phyloP scores from a whole-genome alignment of 2,329 filamentous ascomycete genomes.

The Falciphora oryzae region DNA sequence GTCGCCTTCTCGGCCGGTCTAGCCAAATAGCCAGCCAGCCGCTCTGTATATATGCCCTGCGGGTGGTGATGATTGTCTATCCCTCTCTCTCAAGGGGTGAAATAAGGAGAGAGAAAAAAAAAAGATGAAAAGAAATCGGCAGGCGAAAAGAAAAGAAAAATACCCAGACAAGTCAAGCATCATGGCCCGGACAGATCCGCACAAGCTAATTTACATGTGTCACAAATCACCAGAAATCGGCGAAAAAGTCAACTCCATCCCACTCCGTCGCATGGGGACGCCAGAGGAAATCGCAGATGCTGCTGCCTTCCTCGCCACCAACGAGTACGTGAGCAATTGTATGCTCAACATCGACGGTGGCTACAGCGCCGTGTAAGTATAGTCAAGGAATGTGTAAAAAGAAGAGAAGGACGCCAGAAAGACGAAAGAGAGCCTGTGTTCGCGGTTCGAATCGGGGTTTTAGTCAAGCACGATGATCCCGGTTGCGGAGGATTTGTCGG shows the following conservation, averaged over 20 bases:
- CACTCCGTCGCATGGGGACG: constrained; percentile 59
- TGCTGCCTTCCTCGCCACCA: constrained; percentile 68
- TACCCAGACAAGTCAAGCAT: background rate
- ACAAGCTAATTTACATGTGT: constrained; percentile 11
- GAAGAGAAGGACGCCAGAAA: constrained; percentile 6
- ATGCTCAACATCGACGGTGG: constrained; percentile 82
- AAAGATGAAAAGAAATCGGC: background rate
- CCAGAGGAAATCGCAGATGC: constrained; percentile 75
- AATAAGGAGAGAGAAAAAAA: background rate
- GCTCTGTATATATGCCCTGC: background rate
- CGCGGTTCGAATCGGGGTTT: too few species aligned
- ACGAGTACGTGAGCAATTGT: constrained; percentile 82
- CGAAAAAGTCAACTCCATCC: constrained; percentile 43
- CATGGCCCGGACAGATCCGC: background rate
- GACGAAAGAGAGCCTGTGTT: too few species aligned
- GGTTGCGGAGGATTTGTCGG: constrained; percentile 33
- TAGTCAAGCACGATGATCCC: constrained; percentile 54
- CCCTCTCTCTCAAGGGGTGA: background rate
- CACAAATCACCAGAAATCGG: constrained; percentile 10
- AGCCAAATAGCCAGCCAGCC: background rate
- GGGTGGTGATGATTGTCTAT: background rate
- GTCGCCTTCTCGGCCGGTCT: background rate
- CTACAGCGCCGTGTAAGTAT: constrained; percentile 53
- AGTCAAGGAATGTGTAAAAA: constrained; percentile 12
- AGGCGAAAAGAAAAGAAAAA: constrained; percentile 1